phyloP scores from a whole-genome alignment of 495 filamentous ascomycete species.

The Arthonia radiata region DNA sequence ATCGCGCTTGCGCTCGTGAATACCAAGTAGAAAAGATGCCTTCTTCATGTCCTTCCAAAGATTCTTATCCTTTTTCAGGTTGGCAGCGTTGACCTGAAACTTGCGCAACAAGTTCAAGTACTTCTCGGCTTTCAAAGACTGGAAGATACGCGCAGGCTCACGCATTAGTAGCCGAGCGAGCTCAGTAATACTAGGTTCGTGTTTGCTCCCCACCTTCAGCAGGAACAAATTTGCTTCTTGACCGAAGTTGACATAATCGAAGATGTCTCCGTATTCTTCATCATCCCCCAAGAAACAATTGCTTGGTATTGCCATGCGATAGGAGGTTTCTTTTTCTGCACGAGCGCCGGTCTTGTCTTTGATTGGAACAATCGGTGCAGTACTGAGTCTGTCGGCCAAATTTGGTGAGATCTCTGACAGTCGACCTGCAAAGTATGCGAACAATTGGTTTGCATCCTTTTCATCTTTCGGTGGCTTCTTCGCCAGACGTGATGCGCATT shows the following conservation, averaged over 20 bases:
- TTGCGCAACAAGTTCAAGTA: slow-evolving; percentile 60
- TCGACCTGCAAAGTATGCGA: slow-evolving; percentile 59
- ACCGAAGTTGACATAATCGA: slow-evolving; percentile 91
- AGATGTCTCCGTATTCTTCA: slow-evolving; percentile 59
- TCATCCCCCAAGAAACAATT: slow-evolving; percentile 58
- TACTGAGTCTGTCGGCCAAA: slow-evolving; percentile 30
- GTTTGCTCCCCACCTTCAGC: slow-evolving; percentile 56
- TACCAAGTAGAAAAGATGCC: slow-evolving; percentile 58
- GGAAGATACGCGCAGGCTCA: slow-evolving; percentile 56
- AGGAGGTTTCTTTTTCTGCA: slow-evolving; percentile 29
- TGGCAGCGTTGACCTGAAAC: slow-evolving; percentile 40
- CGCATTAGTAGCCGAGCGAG: slow-evolving; percentile 52
- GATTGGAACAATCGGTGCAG: slow-evolving; percentile 11
- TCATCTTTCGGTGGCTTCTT: slow-evolving; percentile 39
- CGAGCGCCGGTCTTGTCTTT: slow-evolving; percentile 26
- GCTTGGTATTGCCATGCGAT: slow-evolving; percentile 31
- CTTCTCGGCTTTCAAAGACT: slow-evolving; percentile 54
- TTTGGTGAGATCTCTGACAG: slow-evolving; percentile 41
- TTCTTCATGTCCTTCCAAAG: slow-evolving; percentile 50
- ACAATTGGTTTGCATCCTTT: slow-evolving; percentile 39
- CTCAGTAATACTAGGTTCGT: slow-evolving; percentile 66
- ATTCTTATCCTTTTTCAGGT: slow-evolving; percentile 50
- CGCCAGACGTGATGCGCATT: slow-evolving; percentile 45
- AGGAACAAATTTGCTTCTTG: slow-evolving; percentile 69
- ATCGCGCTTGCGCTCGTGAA: too few species aligned